A percentile compares a stretch with the other conserved stretches of the same genome.
Evolutionary conservation across 257 asterid species (phyloP).

Genomic region (Apocynum venetum): DNA sequence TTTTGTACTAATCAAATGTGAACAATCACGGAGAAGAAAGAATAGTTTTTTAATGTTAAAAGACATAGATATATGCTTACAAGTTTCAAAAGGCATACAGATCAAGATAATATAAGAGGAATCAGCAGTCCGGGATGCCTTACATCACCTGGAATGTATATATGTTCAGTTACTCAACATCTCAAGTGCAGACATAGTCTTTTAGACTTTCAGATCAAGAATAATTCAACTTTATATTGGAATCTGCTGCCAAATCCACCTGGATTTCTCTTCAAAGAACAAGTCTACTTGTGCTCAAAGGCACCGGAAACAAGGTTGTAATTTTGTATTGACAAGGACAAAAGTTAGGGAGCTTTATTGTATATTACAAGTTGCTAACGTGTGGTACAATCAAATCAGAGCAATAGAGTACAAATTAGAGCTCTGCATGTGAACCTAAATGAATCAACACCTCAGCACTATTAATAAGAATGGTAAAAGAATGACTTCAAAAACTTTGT

Average conservation of each 20-base stretch:
- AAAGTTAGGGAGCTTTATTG: neutral
- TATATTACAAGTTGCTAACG: neutral
- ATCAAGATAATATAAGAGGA: neutral
- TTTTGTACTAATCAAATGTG: too few species aligned
- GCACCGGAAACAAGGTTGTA: too few species aligned
- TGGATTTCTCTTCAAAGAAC: neutral
- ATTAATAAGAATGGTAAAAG: neutral
- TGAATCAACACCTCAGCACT: neutral
- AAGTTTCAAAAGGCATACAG: neutral
- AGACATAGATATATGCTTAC: too few species aligned
- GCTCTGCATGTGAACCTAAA: neutral
- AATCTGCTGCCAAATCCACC: neutral
- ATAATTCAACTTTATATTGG: neutral
- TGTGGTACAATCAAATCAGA: conserved; percentile 4
- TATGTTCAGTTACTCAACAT: neutral
- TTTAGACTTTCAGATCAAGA: neutral
- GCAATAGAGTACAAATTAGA: neutral
- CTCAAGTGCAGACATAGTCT: neutral
- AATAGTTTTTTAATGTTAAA: too few species aligned
- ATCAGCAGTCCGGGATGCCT: neutral
- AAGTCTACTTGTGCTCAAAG: neutral
- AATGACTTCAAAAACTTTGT: neutral
- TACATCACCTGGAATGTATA: neutral
- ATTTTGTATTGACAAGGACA: neutral
- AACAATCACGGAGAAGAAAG: too few species aligned